Evolutionary conservation across 2,329 filamentous ascomycete genomes (phyloP).

Genomic region (Hymenoscyphus repandus): DNA sequence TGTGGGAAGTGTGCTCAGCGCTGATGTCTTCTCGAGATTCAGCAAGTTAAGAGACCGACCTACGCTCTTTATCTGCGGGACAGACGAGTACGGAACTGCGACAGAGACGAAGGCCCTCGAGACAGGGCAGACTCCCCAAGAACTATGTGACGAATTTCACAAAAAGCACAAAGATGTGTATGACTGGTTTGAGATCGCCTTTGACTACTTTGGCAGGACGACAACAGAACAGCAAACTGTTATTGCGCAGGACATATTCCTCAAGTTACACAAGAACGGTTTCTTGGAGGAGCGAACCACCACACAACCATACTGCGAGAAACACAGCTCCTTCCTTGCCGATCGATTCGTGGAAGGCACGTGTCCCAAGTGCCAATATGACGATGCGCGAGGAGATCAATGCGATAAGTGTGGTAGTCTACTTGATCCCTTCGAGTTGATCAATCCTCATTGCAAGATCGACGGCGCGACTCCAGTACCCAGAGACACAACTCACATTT

Average conservation of each 20-base stretch:
- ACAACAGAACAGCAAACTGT: constrained; percentile 84
- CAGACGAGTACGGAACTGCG: constrained; percentile 92
- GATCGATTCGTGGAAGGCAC: constrained; percentile 80
- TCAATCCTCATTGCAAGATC: constrained; percentile 87
- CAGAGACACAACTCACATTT: constrained; percentile 83
- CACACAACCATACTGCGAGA: constrained; percentile 84
- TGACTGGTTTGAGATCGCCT: constrained; percentile 91
- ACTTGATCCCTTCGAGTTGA: constrained; percentile 56
- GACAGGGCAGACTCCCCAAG: constrained; percentile 73
- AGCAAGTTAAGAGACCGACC: constrained; percentile 73
- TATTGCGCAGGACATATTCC: constrained; percentile 89
- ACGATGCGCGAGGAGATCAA: constrained; percentile 68
- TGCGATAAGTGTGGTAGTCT: constrained; percentile 67
- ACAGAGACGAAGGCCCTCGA: constrained; percentile 94
- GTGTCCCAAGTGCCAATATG: constrained; percentile 68
- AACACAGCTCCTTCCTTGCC: constrained; percentile 72
- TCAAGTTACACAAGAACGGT: constrained; percentile 80
- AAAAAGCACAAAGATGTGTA: constrained; percentile 86
- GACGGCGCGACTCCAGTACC: constrained; percentile 77
- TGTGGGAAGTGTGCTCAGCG: constrained; percentile 79
- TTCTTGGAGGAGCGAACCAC: constrained; percentile 84
- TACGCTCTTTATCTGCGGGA: constrained; percentile 82
- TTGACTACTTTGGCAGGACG: constrained; percentile 92
- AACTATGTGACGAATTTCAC: constrained; percentile 91
- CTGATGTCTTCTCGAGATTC: constrained; percentile 80